phyloP scores from a whole-genome alignment of 441 rosid species.

The Metrosideros polymorpha region DNA sequence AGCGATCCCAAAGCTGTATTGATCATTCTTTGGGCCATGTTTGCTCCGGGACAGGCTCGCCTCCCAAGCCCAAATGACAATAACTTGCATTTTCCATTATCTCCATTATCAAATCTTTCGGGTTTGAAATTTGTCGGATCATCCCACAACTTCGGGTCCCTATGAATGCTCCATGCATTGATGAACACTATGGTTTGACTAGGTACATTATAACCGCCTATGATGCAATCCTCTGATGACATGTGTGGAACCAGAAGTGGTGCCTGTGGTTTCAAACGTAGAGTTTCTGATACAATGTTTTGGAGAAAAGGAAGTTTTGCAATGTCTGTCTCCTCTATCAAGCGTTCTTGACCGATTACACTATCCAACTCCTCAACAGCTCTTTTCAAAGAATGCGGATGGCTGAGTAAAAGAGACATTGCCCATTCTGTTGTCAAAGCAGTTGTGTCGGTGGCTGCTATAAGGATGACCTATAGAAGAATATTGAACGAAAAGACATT shows the following conservation, averaged over 20 bases:
- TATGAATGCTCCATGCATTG: constrained; percentile 4
- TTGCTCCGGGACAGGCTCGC: constrained; percentile 2
- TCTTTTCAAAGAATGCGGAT: neutral
- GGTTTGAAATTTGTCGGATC: neutral
- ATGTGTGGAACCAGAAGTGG: constrained; percentile 1
- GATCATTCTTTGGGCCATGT: neutral
- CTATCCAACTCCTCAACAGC: neutral
- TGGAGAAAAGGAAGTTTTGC: neutral
- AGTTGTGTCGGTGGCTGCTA: neutral
- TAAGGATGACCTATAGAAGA: neutral
- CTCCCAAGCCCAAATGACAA: neutral
- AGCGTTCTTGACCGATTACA: neutral
- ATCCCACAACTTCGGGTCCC: constrained; percentile 2
- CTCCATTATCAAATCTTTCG: neutral
- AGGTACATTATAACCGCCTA: neutral
- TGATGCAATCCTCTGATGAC: neutral
- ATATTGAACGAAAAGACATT: neutral
- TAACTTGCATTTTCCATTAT: neutral
- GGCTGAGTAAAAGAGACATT: neutral
- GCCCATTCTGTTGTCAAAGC: neutral
- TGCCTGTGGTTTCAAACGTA: neutral
- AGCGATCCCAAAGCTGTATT: neutral
- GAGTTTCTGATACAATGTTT: neutral
- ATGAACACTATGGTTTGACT: neutral
- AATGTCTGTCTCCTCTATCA: neutral